Evolutionary conservation across 768 basidiomycete genomes (phyloP).

Genomic region (Pisolithus albus): DNA sequence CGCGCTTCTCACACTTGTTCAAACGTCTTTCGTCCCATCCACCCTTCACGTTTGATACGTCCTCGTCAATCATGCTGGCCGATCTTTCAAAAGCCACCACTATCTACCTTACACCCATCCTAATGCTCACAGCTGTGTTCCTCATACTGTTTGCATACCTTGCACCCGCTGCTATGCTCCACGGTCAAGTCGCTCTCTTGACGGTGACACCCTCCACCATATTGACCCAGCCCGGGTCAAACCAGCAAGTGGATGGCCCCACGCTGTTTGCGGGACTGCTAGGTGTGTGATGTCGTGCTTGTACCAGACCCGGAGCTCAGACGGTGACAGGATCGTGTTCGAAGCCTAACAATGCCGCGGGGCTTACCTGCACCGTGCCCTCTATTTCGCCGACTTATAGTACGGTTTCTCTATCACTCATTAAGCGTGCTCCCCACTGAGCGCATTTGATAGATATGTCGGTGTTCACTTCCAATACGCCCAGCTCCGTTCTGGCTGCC

Average conservation of each 20-base stretch:
- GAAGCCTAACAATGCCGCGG: slow-evolving; percentile 40
- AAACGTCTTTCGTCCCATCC: neutral
- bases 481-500: slow-evolving; percentile 48
- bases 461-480: slow-evolving; percentile 50
- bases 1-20: slow-evolving; percentile 3
- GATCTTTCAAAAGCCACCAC: slow-evolving; percentile 62
- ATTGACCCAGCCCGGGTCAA: slow-evolving; percentile 30
- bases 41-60: neutral
- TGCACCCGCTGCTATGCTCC: slow-evolving; percentile 57
- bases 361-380: slow-evolving; percentile 49
- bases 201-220: slow-evolving; percentile 52
- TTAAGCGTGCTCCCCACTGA: neutral
- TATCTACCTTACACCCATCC: slow-evolving; percentile 59
- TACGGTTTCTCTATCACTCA: slow-evolving; percentile 25
- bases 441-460: slow-evolving; percentile 46
- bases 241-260: slow-evolving; percentile 51
- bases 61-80: slow-evolving; percentile 47
- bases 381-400: slow-evolving; percentile 57
- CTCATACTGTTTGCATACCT: slow-evolving; percentile 62
- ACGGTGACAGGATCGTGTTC: slow-evolving; percentile 57
- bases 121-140: slow-evolving; percentile 59
- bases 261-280: slow-evolving; percentile 59
- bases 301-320: slow-evolving; percentile 4
- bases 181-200: slow-evolving; percentile 56
- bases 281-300: slow-evolving; percentile 35